Evolutionary conservation across 352 stramenopile genomes (phyloP), one percentile per base, ranked within the genome.

Genomic region (Globisporangium uncinulatum): DNA sequence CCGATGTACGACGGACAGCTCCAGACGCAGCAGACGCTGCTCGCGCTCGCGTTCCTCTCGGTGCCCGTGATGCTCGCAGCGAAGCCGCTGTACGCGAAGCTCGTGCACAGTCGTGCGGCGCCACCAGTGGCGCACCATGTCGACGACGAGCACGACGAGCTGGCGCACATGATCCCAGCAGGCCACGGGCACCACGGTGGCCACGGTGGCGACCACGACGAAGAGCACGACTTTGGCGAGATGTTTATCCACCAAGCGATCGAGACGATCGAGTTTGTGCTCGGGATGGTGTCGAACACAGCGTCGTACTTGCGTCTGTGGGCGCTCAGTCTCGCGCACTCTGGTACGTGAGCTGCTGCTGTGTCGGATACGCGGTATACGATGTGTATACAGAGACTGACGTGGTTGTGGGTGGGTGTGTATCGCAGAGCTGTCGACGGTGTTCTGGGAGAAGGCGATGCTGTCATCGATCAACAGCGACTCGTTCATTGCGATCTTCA

Each of bases 371-470:
- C 56, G 20, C 13, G 10, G 36, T 55, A 37, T 29, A 37, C 50
- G n/a, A 37, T 45, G 41, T 29, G 9, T 3, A 11, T 7, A 42
- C 11, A 34, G n/a, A 20, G 31, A n/a, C 31, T 11, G 3, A 34
- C 9, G 96, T 61, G 74, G 96, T 48, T 29, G 41, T 57, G 14
- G 4, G 34, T 59, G 3, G 37, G 29, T 57, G 49, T 51, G 9
- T 49, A 6, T 24, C 50, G 20, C 43, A 81, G 96, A 94, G 58
- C 57, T 94, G 50, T 71, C 84, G 47, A 92, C 82, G 1, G 84
- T 99, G 39, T 99, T 99, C 73, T 99, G 97, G 93, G 95, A 99
- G 67, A 99, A 99, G 76, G 94, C 95, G n/a, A 98, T 99, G 91
- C 81, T 99, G 32, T 91, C 91, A 46, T 95, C 92, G 44, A 96